These are phyloP conservation scores for Dictyostelium gargantuum DNA, from an alignment of 208 protist species.

Conservation along the genomic window DNA sequence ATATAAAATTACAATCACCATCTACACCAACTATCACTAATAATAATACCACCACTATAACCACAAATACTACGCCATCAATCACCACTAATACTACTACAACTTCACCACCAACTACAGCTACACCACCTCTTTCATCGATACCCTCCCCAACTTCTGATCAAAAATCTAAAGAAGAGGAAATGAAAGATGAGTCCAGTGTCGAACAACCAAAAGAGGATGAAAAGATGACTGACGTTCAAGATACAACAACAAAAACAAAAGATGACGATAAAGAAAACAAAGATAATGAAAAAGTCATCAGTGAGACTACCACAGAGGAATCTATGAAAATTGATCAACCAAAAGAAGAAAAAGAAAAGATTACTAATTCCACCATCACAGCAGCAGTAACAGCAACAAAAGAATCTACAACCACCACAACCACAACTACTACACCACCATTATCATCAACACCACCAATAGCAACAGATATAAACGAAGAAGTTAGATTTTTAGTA, in stretches of 20 bases:
- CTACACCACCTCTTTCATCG: not conserved
- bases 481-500: constrained; percentile 51
- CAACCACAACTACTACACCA: not conserved
- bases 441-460: not conserved
- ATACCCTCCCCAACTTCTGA: not conserved
- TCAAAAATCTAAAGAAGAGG: not conserved
- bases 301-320: not conserved
- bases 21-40: not conserved
- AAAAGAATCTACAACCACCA: not conserved
- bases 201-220: not conserved
- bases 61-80: not conserved
- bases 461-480: not conserved
- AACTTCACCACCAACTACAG: not conserved
- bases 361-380: not conserved
- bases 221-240: not conserved
- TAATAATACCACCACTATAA: not conserved
- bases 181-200: not conserved
- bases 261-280: not conserved
- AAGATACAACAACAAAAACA: not conserved
- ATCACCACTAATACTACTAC: not conserved
- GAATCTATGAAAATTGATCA: not conserved
- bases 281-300: not conserved
- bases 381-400: not conserved
- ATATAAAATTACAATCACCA: not conserved
- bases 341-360: not conserved